Evolutionary conservation across 345 rosid species (phyloP).

Genomic region (Lepidium didymum): DNA sequence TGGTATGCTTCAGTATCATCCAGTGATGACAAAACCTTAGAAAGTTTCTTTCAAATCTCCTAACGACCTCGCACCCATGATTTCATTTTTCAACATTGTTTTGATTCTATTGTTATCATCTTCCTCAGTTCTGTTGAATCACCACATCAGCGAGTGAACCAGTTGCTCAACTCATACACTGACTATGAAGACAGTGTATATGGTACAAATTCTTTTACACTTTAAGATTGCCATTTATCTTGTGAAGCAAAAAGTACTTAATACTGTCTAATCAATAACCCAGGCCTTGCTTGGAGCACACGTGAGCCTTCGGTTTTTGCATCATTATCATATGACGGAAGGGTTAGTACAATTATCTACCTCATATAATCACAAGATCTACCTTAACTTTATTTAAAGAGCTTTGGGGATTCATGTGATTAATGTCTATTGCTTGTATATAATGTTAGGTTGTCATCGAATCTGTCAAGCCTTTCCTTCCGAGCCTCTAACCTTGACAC

Average conservation of each 20-base stretch:
- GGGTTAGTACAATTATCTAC: constrained; percentile 44
- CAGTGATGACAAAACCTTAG: constrained; percentile 35
- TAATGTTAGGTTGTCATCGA: constrained; percentile 56
- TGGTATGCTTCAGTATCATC: constrained; percentile 60
- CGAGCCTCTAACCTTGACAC: constrained; percentile 1
- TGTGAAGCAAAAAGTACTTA: constrained; percentile 5
- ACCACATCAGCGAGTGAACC: constrained; percentile 32
- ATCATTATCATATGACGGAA: constrained; percentile 86
- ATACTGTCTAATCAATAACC: not conserved
- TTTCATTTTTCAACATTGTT: not conserved
- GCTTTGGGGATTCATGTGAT: not conserved
- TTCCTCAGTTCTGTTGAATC: constrained; percentile 36
- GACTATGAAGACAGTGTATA: constrained; percentile 90
- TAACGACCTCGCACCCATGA: not conserved
- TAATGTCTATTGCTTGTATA: not conserved
- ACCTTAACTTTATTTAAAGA: not conserved
- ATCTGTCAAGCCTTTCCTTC: constrained; percentile 52
- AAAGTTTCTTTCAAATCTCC: constrained; percentile 38
- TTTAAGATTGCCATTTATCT: not conserved
- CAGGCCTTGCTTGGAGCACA: constrained; percentile 92
- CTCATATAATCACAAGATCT: not conserved
- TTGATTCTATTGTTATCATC: not conserved
- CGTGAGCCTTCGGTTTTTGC: constrained; percentile 89
- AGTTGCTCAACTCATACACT: constrained; percentile 55
- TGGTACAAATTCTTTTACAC: constrained; percentile 40